Evolutionary conservation across 768 basidiomycete genomes (phyloP).

Genomic region (Naematelia encephala): DNA sequence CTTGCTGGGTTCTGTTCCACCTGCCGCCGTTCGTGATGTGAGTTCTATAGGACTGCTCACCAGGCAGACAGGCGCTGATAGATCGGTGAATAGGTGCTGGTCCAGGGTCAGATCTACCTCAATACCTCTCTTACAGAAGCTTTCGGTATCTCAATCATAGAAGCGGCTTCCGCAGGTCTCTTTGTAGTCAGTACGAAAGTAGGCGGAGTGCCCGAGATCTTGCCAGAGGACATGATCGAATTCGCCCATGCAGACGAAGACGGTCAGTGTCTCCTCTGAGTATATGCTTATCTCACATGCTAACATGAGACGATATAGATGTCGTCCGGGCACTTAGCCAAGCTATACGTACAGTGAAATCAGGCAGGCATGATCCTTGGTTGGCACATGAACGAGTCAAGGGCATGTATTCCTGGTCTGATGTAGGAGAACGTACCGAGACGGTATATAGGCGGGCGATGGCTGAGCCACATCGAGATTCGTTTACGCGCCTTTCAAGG

Average conservation of each 20-base stretch:
- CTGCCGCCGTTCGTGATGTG: constrained; percentile 77
- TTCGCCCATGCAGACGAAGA: constrained; percentile 92
- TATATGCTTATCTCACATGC: not conserved
- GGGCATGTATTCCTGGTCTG: constrained; percentile 81
- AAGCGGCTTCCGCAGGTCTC: constrained; percentile 90
- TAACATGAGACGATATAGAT: constrained; percentile 57
- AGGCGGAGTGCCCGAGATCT: constrained; percentile 90
- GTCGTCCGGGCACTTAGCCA: constrained; percentile 76
- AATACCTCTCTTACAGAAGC: constrained; percentile 95
- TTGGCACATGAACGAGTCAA: constrained; percentile 71
- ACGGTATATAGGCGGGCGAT: constrained; percentile 72
- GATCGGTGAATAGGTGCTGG: constrained; percentile 63
- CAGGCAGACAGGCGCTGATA: not conserved
- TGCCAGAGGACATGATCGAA: constrained; percentile 91
- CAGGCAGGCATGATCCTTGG: constrained; percentile 69
- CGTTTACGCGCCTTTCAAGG: constrained; percentile 77
- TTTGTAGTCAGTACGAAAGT: constrained; percentile 92
- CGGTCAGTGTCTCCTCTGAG: constrained; percentile 57
- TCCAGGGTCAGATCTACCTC: constrained; percentile 82
- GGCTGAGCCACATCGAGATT: constrained; percentile 60
- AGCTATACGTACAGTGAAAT: constrained; percentile 68
- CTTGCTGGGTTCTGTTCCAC: constrained; percentile 74
- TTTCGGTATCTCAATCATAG: constrained; percentile 95
- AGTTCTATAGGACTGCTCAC: too few relatives aligned
- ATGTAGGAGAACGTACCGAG: constrained; percentile 77